phyloP scores from a whole-genome alignment of 140 eudicot species.

The Oenanthe javanica region DNA sequence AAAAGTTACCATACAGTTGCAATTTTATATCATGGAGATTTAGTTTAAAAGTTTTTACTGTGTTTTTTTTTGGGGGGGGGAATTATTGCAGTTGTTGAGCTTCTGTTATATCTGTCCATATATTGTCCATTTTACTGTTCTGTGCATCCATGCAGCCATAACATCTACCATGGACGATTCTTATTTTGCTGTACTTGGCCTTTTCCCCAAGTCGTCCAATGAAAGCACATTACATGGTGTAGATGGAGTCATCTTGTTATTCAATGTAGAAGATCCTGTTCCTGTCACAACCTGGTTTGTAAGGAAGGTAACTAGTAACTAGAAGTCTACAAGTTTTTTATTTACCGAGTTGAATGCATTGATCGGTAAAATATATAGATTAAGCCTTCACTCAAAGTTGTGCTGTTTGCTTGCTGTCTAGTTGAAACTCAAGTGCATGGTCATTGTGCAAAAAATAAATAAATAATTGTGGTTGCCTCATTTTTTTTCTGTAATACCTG shows the following conservation, averaged over 20 bases:
- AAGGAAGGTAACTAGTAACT: slow-evolving; percentile 42
- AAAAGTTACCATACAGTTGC: neutral
- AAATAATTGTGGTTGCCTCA: neutral
- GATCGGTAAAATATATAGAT: neutral
- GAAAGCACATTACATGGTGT: slow-evolving; percentile 16
- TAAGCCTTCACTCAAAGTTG: neutral
- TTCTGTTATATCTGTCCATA: neutral
- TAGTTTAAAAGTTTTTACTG: neutral
- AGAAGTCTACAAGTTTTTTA: neutral
- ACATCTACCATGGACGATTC: slow-evolving; percentile 46
- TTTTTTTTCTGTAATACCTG: neutral
- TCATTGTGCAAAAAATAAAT: neutral
- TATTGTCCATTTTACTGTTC: neutral
- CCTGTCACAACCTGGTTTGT: slow-evolving; percentile 80
- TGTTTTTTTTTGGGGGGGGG: neutral
- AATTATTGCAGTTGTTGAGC: neutral
- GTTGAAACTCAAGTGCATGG: neutral
- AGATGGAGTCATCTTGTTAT: slow-evolving; percentile 57
- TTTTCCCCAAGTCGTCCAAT: slow-evolving; percentile 34
- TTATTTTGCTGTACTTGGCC: slow-evolving; percentile 67
- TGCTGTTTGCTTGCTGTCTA: neutral
- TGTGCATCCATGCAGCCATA: slow-evolving; percentile 52
- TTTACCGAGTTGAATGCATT: neutral
- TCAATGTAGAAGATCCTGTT: slow-evolving; percentile 50
- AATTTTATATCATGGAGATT: neutral